Evolutionary conservation across 129 eudicot genomes (phyloP).

Genomic region (Logfia minima): DNA sequence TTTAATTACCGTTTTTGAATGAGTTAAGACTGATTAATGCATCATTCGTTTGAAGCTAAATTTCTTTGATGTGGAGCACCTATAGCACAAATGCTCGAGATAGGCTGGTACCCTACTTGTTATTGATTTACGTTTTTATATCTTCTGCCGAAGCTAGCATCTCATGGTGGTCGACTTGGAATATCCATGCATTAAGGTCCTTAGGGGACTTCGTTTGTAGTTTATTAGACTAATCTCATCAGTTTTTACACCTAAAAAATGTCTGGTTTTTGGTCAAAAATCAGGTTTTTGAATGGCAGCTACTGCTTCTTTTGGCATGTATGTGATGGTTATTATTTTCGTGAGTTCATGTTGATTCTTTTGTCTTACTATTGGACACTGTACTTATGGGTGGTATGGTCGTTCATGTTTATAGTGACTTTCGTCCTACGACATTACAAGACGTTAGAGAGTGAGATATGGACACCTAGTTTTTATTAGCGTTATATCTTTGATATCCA

Average conservation of each 20-base stretch:
- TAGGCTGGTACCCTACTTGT: neutral
- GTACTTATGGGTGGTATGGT: no score
- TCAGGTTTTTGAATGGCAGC: neutral
- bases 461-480: neutral
- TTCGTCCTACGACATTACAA: no score
- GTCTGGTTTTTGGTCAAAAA: neutral
- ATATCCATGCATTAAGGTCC: neutral
- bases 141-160: neutral
- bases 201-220: neutral
- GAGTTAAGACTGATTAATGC: neutral
- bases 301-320: no score
- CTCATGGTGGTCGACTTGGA: neutral
- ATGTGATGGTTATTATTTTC: no score
- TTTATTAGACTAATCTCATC: neutral
- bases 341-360: no score
- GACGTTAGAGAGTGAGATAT: no score
- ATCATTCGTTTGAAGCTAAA: neutral
- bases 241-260: neutral
- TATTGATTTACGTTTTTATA: neutral
- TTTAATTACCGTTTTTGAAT: neutral
- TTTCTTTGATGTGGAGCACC: neutral
- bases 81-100: neutral
- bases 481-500: neutral
- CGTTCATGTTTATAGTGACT: no score
- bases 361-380: no score